Evolutionary conservation across 768 basidiomycete species (phyloP), one percentile per base, ranked within the genome.

Genomic region (Pholiota molesta): DNA sequence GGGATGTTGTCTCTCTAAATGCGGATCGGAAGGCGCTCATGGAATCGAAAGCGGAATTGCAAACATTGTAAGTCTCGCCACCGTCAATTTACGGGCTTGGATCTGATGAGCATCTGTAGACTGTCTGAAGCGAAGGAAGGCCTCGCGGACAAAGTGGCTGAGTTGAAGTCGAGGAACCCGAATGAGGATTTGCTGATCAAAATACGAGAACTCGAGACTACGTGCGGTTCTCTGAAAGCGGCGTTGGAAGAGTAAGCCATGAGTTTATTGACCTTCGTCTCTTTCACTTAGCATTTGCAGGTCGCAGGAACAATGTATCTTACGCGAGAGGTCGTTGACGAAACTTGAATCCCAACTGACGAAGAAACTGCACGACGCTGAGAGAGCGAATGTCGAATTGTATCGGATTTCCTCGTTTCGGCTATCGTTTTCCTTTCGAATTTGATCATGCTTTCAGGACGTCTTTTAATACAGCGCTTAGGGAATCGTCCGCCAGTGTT

Each of bases 171-270:
- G 5, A 58, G 61, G 52, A 40, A 66, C 29, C 62, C 57, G 29
- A 68, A 68, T 52, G 59, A 62, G 5, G 59, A 64, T n/a, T 31
- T 65, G 28, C 6, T 47, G 13, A 7, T 10, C 17, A 65, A 61
- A 28, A 54, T 68, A 5, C 19, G 31, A 10, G 60, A 57, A 4
- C 55, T 62, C 3, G 55, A 65, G 37, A 44, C 31, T 3, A 52
- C 56, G 39, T 52, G 52, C n/a, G 39, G 21, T 31, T 33, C 40
- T 11, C 52, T 68, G 45, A 55, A 57, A 31, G 23, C 42, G 8
- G 51, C 52, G 7, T 54, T 64, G n/a, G 37, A 62, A 3, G 60
- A 56, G 66, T 68, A 49, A 14, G 61, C 52, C 8, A 13, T 26
- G 7, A 10, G 35, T 17, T 45, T n/a, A 14, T 11, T 14, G 44